Base-by-base conservation (phyloP, 768 basidiomycete species). In the Hirschioporus abietinus region DNA sequence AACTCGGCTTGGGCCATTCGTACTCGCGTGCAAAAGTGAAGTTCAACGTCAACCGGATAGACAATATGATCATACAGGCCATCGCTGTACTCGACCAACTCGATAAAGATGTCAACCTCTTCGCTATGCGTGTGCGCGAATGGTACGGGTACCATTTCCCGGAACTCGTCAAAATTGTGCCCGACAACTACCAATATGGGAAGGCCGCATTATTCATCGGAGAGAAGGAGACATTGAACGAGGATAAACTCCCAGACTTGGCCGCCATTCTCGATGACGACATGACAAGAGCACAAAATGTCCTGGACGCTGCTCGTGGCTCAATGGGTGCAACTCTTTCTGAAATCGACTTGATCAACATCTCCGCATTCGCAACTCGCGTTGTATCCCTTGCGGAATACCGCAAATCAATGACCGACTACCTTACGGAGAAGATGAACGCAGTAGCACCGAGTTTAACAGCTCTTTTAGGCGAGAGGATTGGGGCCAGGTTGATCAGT, bases 131-230 rank as follows among this genome's bases (percentile, higher is more conserved):
- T 35, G 89, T 97, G 63, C 85, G 96, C 72, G 96, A 99, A 77
- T 99, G 96, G 96, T 99, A 99, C 77, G 96, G 96, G 7, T 98
- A 96, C 81, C 96, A 98, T 77, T 99, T 97, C 83, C 96, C 96
- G 52, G 96, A 99, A 79, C 91, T 98, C 71, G 86, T 96, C 80
- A 89, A 85, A 68, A 83, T 99, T 74, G 95, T 98, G 0, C 87
- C 95, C 66, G 96, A 98, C 78, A 96, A 97, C 76, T 88, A 93
- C 78, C 89, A 92, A 74, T 99, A 97, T 75, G 95, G 96, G n/a
- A 84, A 83, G 18, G 84, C 88, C 18, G 92, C 87, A 17, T 87
- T 90, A 71, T 88, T 95, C 74, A 92, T 98, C 70, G 95, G 95
- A 34, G 88, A 96, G 78, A 96, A 97, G 81, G 89, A 94, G 67